Evolutionary conservation across 2,329 filamentous ascomycete genomes (phyloP).

Genomic region (Colletotrichum phormii): DNA sequence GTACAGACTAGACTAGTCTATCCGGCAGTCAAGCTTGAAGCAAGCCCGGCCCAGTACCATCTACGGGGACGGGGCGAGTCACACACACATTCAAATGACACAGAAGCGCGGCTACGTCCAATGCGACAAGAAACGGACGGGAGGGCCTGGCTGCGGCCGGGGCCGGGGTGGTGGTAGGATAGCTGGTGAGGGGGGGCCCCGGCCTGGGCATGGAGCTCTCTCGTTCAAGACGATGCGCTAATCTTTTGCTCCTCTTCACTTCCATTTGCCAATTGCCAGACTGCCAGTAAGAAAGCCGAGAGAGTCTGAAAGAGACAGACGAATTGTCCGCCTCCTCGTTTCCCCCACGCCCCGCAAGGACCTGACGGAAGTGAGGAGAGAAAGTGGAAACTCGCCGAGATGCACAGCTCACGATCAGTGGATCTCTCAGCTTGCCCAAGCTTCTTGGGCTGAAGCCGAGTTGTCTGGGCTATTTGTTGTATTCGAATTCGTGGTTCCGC

Average conservation of each 20-base stretch:
- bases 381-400: constrained; percentile 30
- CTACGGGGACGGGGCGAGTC: constrained; percentile 19
- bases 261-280: background rate
- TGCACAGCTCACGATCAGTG: background rate
- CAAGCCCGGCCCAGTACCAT: background rate
- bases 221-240: background rate
- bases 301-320: background rate
- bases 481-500: background rate
- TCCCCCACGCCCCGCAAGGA: constrained; percentile 29
- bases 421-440: background rate
- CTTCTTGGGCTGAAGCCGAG: background rate
- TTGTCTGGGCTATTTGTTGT: background rate
- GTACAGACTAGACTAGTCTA: background rate
- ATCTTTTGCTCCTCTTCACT: background rate
- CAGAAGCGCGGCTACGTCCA: constrained; percentile 28
- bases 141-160: constrained; percentile 10
- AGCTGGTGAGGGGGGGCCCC: background rate
- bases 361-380: constrained; percentile 11
- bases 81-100: constrained; percentile 37
- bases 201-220: background rate
- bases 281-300: background rate
- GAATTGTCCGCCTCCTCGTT: background rate
- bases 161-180: background rate
- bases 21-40: background rate
- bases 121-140: constrained; percentile 22